Percentiles rank a stretch among this genome's conserved stretches.
Evolutionary conservation across 148 eudicot genomes (phyloP).

Genomic region (Fagopyrum homotropicum): DNA sequence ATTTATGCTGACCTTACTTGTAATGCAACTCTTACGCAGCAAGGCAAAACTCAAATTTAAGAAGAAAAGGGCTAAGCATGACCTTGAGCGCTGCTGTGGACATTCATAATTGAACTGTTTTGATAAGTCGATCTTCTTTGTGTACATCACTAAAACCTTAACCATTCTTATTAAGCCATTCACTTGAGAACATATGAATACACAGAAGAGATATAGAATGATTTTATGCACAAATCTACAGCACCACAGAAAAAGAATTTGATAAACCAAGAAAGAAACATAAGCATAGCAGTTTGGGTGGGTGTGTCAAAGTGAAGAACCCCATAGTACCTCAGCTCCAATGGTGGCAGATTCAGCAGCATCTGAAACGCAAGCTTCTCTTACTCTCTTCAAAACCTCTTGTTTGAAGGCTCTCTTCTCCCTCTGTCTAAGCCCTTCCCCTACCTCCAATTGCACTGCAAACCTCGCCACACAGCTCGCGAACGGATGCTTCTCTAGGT

Average conservation of each 20-base stretch:
- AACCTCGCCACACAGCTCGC: constrained; percentile 75
- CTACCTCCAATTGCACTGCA: constrained; percentile 82
- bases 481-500: constrained; percentile 47
- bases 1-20: no score
- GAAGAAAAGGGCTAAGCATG: no score
- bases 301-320: constrained; percentile 52
- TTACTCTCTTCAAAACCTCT: constrained; percentile 48
- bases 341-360: constrained; percentile 80
- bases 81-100: no score
- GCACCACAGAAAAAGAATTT: background rate
- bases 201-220: background rate
- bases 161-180: background rate
- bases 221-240: background rate
- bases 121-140: no score
- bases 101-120: no score
- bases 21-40: no score
- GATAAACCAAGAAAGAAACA: background rate
- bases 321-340: constrained; percentile 91
- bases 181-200: background rate
- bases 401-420: constrained; percentile 70
- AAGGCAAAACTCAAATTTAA: no score
- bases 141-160: background rate
- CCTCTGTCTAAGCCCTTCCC: constrained; percentile 80
- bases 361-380: constrained; percentile 50
- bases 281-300: background rate